Evolutionary conservation across 192 early-diverging fungal genomes (phyloP), one percentile per base, ranked within the genome.

Genomic region (Phycomyces nitens): DNA sequence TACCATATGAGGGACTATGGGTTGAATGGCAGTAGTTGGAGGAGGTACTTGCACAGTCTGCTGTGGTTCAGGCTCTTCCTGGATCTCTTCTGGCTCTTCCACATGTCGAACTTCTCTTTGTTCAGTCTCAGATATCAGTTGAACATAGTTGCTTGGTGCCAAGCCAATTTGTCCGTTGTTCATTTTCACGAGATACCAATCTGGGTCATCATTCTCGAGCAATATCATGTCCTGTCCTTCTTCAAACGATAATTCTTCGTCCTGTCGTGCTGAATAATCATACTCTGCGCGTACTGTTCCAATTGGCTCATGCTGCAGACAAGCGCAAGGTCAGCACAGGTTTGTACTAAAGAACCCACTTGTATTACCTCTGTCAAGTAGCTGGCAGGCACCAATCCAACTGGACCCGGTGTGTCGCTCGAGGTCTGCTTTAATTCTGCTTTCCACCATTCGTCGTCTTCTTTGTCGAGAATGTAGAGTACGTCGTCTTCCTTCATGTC

Each of bases 381-480:
- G 59, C 87, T 89, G 49, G 83, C 86, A 12, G 97, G 97, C 26
- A 98, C 89, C 29, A 97, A 75, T 16, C 97, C 97, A 65, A 90
- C 77, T 20, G 62, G 74, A 41, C 74, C 76, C 44, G 47, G 51
- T 44, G 83, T 68, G 57, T 78, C 74, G 24, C 70, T 60, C 53
- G 73, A 73, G 43, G 71, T 58, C 20, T 73, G 80, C 67, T 94
- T 90, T 55, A 87, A 73, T 56, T 92, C 84, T 8, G 94, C 94
- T 55, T 82, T 81, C 80, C 88, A 90, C 97, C 97, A 99, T 66
- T 96, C 93, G 14, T 87, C 82, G 84, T 96, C 96, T 52, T 87
- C 84, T 68, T 86, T 86, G 64, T 95, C 92, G 26, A 96, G 59
- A 57, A 96, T 82, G 73, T 95, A 86, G 38, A 99, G 67, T 49